These are phyloP conservation scores for Fermentozyma sake DNA, from an alignment of 1,139 yeast species.

Conservation along the genomic window DNA sequence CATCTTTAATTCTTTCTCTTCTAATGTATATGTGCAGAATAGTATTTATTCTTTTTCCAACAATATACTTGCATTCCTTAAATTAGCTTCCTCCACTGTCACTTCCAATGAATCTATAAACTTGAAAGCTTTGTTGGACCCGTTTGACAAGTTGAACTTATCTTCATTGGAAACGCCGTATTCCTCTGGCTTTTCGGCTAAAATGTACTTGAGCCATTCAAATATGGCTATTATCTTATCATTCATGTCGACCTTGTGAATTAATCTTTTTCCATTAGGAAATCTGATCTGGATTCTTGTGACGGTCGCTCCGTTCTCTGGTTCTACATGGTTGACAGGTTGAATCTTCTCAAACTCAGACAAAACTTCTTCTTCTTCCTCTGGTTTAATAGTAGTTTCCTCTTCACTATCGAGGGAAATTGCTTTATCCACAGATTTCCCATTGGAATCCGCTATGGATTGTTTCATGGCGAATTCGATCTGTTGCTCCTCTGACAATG, in stretches of 20 bases:
- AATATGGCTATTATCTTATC: conserved; percentile 37
- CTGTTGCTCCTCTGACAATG: conserved; percentile 81
- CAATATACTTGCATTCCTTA: conserved; percentile 76
- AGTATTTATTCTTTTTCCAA: conserved; percentile 44
- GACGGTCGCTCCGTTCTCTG: conserved; percentile 51
- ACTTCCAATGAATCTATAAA: conserved; percentile 54
- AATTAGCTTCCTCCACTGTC: conserved; percentile 70
- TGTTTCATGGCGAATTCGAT: conserved; percentile 72
- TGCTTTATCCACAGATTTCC: conserved; percentile 23
- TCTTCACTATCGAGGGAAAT: too few species aligned
- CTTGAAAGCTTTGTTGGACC: conserved; percentile 64
- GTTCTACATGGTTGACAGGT: conserved; percentile 56
- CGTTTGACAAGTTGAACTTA: conserved; percentile 47
- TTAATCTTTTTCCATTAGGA: conserved; percentile 78
- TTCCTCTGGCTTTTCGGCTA: conserved; percentile 44
- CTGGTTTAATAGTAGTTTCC: conserved; percentile 6
- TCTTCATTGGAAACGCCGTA: conserved; percentile 43
- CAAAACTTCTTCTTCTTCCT: conserved; percentile 7
- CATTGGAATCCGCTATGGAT: conserved; percentile 39
- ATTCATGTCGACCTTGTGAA: conserved; percentile 60
- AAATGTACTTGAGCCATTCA: conserved; percentile 52
- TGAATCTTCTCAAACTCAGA: conserved; percentile 37
- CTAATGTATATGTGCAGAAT: too few species aligned
- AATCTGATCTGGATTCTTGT: conserved; percentile 85
- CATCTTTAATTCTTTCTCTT: too few species aligned